phyloP scores from a whole-genome alignment of 176 grass and related monocot species.

The Raddia guianensis region DNA sequence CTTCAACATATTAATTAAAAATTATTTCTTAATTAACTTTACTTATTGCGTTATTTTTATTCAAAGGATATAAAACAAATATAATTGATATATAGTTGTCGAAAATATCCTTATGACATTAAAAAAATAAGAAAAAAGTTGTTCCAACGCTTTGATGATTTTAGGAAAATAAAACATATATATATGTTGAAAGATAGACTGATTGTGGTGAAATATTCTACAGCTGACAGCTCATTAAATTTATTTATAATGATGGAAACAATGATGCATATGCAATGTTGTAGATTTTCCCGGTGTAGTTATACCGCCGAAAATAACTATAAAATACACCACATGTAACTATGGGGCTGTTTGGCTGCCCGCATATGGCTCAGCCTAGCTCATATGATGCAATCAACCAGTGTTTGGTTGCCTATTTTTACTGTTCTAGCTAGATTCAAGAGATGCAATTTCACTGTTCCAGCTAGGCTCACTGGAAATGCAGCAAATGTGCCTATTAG shows the following conservation, averaged over 20 bases:
- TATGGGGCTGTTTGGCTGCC: no score
- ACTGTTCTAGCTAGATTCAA: no score
- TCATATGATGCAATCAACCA: no score
- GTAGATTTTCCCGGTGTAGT: no score
- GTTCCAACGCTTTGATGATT: neutral
- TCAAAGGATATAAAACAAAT: neutral
- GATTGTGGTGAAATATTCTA: neutral
- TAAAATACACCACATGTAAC: no score
- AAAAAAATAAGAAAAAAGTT: neutral
- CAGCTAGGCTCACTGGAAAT: no score
- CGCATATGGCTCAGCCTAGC: no score
- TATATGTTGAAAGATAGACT: neutral
- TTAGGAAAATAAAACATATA: neutral
- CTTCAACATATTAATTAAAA: neutral
- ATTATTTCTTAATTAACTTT: neutral
- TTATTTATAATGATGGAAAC: neutral
- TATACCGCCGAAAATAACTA: no score
- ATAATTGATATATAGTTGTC: neutral
- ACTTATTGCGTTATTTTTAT: neutral
- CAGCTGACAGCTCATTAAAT: neutral
- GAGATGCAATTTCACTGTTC: no score
- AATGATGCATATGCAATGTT: neutral
- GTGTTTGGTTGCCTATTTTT: no score
- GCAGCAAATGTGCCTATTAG: no score
- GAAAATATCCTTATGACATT: neutral